phyloP scores from a whole-genome alignment of 1,284 basidiomycete genomes.

The Mycosarcoma mackinlayi region DNA sequence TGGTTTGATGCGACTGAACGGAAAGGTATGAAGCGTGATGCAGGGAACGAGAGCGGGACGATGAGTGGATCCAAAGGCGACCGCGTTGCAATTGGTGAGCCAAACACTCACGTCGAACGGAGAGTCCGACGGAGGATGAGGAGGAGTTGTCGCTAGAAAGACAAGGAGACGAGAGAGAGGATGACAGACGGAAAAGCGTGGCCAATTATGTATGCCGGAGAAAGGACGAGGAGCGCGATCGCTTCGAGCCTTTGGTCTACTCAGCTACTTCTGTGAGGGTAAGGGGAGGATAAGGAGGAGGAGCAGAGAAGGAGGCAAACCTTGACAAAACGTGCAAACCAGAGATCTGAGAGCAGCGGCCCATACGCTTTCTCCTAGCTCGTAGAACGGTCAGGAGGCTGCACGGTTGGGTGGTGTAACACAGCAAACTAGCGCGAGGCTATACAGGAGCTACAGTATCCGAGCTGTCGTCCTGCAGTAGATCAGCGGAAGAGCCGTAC shows the following conservation, averaged over 20 bases:
- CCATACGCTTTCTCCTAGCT: no score
- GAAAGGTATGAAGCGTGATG: conserved; percentile 1
- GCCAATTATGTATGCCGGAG: conserved; percentile 26
- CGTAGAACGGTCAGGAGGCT: no score
- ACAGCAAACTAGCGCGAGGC: no score
- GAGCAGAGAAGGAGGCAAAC: no score
- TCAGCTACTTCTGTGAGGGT: neutral
- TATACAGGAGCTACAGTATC: no score
- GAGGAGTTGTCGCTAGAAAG: neutral
- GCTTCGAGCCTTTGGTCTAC: no score
- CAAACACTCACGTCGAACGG: neutral
- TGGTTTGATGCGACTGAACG: neutral
- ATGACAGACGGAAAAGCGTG: conserved; percentile 1
- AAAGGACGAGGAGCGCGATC: neutral
- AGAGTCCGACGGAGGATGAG: neutral
- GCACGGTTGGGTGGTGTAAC: no score
- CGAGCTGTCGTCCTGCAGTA: no score
- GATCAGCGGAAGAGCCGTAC: no score
- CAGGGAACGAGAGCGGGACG: conserved; percentile 1
- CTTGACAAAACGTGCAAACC: no score
- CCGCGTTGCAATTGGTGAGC: conserved; percentile 9
- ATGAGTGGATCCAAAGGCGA: neutral
- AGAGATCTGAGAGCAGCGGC: no score
- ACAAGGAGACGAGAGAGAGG: neutral
- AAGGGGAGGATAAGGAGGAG: neutral